A percentile compares a stretch with the other conserved stretches of the same genome.
These are phyloP conservation scores for Tephrocybe sp. DNA, from an alignment of 768 basidiomycete species.

Conservation along the genomic window DNA sequence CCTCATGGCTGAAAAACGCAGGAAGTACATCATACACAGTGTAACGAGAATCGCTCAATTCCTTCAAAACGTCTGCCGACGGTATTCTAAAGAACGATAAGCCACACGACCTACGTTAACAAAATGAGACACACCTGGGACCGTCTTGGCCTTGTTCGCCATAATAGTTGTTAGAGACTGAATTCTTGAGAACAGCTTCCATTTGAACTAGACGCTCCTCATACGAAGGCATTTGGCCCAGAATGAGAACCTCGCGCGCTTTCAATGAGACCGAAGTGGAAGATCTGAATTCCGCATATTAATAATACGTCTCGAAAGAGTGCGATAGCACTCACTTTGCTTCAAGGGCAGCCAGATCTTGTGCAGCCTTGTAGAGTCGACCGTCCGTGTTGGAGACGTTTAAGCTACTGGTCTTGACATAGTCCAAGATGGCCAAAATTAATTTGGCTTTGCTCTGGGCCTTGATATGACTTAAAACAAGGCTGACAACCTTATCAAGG, in stretches of 20 bases:
- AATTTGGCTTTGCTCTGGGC: constrained; percentile 91
- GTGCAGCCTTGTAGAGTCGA: constrained; percentile 72
- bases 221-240: constrained; percentile 95
- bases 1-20: constrained; percentile 88
- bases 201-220: constrained; percentile 94
- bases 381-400: constrained; percentile 77
- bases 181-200: constrained; percentile 88
- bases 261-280: constrained; percentile 92
- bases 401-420: constrained; percentile 80
- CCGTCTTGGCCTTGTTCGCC: constrained; percentile 69
- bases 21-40: constrained; percentile 97
- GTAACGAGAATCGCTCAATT: constrained; percentile 94
- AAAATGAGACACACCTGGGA: constrained; percentile 47
- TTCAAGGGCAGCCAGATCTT: constrained; percentile 83
- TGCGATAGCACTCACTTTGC: constrained; percentile 62
- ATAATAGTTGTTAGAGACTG: constrained; percentile 85
- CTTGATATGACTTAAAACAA: constrained; percentile 95
- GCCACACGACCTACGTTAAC: background rate
- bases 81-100: constrained; percentile 57
- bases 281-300: constrained; percentile 50
- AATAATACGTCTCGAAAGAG: background rate
- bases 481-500: constrained; percentile 80
- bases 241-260: constrained; percentile 95
- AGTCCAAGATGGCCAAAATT: constrained; percentile 81
- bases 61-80: constrained; percentile 82